Base-by-base conservation (phyloP, 2,329 filamentous ascomycete genomes). In the Aspergillus floridensis region DNA sequence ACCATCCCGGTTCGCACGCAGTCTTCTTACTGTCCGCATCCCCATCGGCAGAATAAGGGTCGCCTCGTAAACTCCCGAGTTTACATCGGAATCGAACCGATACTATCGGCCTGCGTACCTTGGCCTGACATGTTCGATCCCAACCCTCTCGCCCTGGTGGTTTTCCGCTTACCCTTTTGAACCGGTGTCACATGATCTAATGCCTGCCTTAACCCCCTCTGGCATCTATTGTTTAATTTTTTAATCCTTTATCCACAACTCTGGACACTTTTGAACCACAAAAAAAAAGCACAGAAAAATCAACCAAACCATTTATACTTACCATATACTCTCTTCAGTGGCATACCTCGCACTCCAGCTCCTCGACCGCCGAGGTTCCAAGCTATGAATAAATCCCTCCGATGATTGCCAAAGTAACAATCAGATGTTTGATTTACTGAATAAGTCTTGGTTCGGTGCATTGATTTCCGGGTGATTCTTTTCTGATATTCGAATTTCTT, bases 321-420 rank as follows among this genome's bases (percentile, higher is more conserved):
- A 41, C 55, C 29, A 32, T 49, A 26, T 49, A 22, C 26, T 29
- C 2, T 29, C 26, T 50, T 16, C 64, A 73, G 72, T 73, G 65
- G 66, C 72, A 69, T 75, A 74, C 61, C 22, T 73, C 49, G 54
- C 73, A 31, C 62, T 72, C 14, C 72, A 73, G 58, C 63, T 72
- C 55, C 63, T 74, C 56, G 71, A 76, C 56, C 73, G 73, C 52
- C 69, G 69, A 47, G 51, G 67, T 31, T 69, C 71, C 52, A 76
- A 72, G 61, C 67, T 72, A 47, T 74, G 26, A 29, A 29, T 8
- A 7, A 29, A 29, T 8, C 26, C 2, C 26, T 8, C 26, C 26
- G 26, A 8, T 29, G 26, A 29, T 29, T 29, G 26, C 1, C 26
- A 29, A 29, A 29, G 26, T 29, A 8, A 29, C 26, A 29, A 8